Evolutionary conservation across 768 basidiomycete genomes (phyloP).

Genomic region (Pilatotrama ljubarskyi): DNA sequence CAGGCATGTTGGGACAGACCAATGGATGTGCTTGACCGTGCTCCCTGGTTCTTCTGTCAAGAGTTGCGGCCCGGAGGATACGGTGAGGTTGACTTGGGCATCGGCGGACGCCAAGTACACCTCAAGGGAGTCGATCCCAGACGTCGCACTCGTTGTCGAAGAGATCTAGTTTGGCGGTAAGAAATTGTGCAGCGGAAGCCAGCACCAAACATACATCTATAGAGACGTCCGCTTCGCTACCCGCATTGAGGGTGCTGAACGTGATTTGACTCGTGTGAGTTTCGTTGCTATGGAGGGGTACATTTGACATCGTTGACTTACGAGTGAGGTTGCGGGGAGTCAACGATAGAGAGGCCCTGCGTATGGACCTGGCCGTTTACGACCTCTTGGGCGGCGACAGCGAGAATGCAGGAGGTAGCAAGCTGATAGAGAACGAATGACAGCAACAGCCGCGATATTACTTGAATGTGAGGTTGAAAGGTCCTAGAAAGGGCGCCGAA

Average conservation of each 20-base stretch:
- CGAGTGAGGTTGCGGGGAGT: slow-evolving; percentile 13
- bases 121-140: slow-evolving; percentile 34
- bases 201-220: slow-evolving; percentile 31
- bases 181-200: background rate
- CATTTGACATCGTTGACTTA: background rate
- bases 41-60: slow-evolving; percentile 41
- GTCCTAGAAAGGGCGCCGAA: slow-evolving; percentile 8
- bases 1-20: slow-evolving; percentile 44
- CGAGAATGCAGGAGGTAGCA: background rate
- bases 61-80: slow-evolving; percentile 38
- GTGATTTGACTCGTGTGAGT: background rate
- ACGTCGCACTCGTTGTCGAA: no score
- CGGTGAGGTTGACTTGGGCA: slow-evolving; percentile 41
- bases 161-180: background rate
- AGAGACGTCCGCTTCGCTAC: slow-evolving; percentile 28
- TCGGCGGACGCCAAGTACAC: slow-evolving; percentile 45
- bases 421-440: slow-evolving; percentile 10
- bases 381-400: slow-evolving; percentile 21
- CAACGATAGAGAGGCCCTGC: slow-evolving; percentile 33
- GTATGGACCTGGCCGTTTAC: slow-evolving; percentile 27
- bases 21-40: slow-evolving; percentile 38
- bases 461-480: background rate
- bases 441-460: slow-evolving; percentile 9
- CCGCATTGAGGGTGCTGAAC: slow-evolving; percentile 28
- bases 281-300: background rate